phyloP scores from a whole-genome alignment of 176 grass and related monocot genomes.

The Juncus inflexus region DNA sequence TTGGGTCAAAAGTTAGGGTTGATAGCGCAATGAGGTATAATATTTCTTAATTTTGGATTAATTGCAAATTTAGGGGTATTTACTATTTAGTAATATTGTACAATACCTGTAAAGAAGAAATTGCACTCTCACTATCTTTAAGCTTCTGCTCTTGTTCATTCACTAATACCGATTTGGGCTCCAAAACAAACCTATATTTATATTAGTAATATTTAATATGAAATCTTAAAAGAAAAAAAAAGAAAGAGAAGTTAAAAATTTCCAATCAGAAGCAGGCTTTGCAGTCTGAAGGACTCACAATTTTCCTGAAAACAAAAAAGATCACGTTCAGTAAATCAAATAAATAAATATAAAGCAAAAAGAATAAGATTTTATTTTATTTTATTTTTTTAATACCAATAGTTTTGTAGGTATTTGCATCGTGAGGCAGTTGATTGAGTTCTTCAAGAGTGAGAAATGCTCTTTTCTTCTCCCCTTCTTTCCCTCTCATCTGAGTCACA shows the following conservation, averaged over 20 bases:
- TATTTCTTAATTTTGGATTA: no score
- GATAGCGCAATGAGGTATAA: no score
- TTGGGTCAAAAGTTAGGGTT: not conserved
- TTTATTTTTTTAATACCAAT: slow-evolving; percentile 47
- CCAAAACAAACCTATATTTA: slow-evolving; percentile 76
- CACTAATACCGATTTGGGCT: slow-evolving; percentile 70
- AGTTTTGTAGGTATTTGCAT: slow-evolving; percentile 86
- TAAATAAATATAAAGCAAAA: no score
- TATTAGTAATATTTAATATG: not conserved
- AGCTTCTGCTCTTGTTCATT: slow-evolving; percentile 82
- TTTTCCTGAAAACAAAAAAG: slow-evolving; percentile 73
- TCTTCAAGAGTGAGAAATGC: slow-evolving; percentile 90
- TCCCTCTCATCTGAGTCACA: slow-evolving; percentile 70
- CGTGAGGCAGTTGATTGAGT: slow-evolving; percentile 71
- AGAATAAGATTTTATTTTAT: no score
- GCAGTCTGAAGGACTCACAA: slow-evolving; percentile 56
- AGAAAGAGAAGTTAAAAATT: no score
- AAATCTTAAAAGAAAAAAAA: no score
- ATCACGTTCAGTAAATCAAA: not conserved
- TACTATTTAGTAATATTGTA: no score
- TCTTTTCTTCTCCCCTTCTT: slow-evolving; percentile 88
- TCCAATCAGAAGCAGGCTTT: no score
- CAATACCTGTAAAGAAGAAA: slow-evolving; percentile 72
- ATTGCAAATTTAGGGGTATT: no score
- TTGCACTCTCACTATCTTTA: slow-evolving; percentile 60